Evolutionary conservation across 805 yeast genomes (phyloP).

Genomic region (Kodamaea neixiangensis): DNA sequence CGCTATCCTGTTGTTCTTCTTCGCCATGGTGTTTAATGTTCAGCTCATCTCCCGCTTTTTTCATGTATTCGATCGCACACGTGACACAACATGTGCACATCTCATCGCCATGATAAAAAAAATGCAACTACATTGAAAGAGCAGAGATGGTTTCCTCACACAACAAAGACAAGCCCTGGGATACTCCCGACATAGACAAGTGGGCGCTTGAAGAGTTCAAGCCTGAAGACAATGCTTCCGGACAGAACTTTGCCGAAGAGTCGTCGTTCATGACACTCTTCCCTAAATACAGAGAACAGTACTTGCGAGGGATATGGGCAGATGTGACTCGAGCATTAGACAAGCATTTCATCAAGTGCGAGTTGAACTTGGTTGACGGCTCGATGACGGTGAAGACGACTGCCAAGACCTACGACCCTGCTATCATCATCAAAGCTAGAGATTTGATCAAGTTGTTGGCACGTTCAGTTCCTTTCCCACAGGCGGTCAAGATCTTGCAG

Average conservation of each 20-base stretch:
- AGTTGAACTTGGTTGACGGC: slow-evolving; percentile 89
- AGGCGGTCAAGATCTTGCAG: slow-evolving; percentile 86
- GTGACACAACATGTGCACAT: neutral
- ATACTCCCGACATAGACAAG: slow-evolving; percentile 89
- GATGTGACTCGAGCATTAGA: slow-evolving; percentile 85
- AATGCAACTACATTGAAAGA: neutral
- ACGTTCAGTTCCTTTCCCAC: slow-evolving; percentile 95
- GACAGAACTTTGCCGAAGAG: slow-evolving; percentile 91
- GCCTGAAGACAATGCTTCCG: slow-evolving; percentile 85
- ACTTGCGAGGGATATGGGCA: slow-evolving; percentile 87
- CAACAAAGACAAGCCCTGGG: slow-evolving; percentile 97
- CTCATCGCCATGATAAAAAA: slow-evolving; percentile 3
- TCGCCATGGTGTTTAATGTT: neutral
- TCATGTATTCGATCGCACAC: neutral
- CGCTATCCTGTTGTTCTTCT: neutral
- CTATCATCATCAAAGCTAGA: slow-evolving; percentile 88
- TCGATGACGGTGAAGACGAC: slow-evolving; percentile 97
- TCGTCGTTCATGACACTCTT: slow-evolving; percentile 92
- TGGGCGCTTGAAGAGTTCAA: slow-evolving; percentile 89
- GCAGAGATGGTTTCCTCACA: slow-evolving; percentile 84
- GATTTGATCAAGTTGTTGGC: slow-evolving; percentile 92
- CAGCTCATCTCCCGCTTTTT: neutral
- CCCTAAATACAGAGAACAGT: slow-evolving; percentile 94
- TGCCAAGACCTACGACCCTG: slow-evolving; percentile 93
- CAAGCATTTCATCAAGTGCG: slow-evolving; percentile 75